Percentiles rank a stretch among this genome's conserved stretches.
phyloP scores from a whole-genome alignment of 1,139 yeast species.

The Hyphopichia wangnamkhiaoensis region DNA sequence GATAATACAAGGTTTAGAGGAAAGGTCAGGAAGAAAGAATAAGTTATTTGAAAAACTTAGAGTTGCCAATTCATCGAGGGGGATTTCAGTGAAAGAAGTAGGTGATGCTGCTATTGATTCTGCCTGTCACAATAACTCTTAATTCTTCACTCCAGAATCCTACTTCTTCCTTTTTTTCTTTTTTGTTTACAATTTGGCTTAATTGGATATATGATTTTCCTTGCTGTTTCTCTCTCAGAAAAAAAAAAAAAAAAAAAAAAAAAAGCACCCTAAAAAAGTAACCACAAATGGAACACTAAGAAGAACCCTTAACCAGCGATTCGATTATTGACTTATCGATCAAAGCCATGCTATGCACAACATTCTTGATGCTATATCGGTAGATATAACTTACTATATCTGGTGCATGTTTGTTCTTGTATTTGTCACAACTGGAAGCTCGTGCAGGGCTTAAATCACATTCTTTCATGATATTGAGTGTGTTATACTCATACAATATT shows the following conservation, averaged over 20 bases:
- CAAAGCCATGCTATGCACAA: background rate
- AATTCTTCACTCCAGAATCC: too few species aligned
- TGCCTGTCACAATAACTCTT: too few species aligned
- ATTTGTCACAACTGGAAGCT: slow-evolving; percentile 3
- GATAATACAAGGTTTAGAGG: too few species aligned
- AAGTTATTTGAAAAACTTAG: background rate
- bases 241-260: background rate
- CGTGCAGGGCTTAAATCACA: slow-evolving; percentile 5
- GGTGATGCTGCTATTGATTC: too few species aligned
- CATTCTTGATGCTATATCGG: background rate
- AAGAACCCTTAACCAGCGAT: too few species aligned
- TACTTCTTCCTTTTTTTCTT: background rate
- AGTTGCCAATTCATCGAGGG: background rate
- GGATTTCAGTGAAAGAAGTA: too few species aligned
- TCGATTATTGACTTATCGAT: too few species aligned
- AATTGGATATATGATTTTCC: slow-evolving; percentile 1
- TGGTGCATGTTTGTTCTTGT: background rate
- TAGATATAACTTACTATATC: background rate
- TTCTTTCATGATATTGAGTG: slow-evolving; percentile 13
- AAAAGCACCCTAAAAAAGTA: too few species aligned
- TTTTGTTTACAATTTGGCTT: slow-evolving; percentile 6
- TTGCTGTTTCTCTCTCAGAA: background rate
- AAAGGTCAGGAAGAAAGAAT: too few species aligned
- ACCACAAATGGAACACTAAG: background rate
- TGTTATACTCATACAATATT: slow-evolving; percentile 10